Percentiles rank a stretch among this genome's conserved stretches.
phyloP scores from a whole-genome alignment of 1,284 basidiomycete species.

The Boletus semigastroideus region DNA sequence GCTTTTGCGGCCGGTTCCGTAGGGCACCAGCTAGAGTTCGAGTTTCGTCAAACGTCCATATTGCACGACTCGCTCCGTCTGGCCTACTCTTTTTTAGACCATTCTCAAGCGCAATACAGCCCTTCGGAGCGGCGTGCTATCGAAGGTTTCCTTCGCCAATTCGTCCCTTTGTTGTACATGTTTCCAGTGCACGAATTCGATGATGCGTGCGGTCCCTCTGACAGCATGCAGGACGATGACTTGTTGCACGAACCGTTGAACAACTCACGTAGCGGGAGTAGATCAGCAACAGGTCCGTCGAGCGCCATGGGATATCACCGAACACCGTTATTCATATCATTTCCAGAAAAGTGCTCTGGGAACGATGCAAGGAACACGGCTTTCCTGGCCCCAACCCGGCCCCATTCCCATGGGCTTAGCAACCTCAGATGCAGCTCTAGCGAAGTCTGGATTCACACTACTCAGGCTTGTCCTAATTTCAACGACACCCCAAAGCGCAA shows the following conservation, averaged over 20 bases:
- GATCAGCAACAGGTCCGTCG: constrained; percentile 47
- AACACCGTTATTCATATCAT: constrained; percentile 75
- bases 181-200: constrained; percentile 78
- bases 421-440: constrained; percentile 34
- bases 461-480: constrained; percentile 35
- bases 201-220: constrained; percentile 62
- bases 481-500: constrained; percentile 30
- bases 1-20: constrained; percentile 47
- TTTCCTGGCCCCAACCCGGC: constrained; percentile 13
- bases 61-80: constrained; percentile 90
- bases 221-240: constrained; percentile 52
- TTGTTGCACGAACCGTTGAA: constrained; percentile 42
- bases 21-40: constrained; percentile 77
- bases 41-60: constrained; percentile 77
- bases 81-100: constrained; percentile 88
- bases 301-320: constrained; percentile 70
- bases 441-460: constrained; percentile 63
- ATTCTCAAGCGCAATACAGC: constrained; percentile 74
- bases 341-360: constrained; percentile 50
- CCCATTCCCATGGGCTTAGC: constrained; percentile 38
- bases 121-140: constrained; percentile 78
- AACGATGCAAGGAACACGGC: constrained; percentile 7
- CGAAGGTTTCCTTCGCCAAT: constrained; percentile 83
- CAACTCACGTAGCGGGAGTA: constrained; percentile 45
- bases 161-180: constrained; percentile 84